Evolutionary conservation across 495 filamentous ascomycete genomes (phyloP), one percentile per base, ranked within the genome.

Genomic region (Penicillium paradoxum): DNA sequence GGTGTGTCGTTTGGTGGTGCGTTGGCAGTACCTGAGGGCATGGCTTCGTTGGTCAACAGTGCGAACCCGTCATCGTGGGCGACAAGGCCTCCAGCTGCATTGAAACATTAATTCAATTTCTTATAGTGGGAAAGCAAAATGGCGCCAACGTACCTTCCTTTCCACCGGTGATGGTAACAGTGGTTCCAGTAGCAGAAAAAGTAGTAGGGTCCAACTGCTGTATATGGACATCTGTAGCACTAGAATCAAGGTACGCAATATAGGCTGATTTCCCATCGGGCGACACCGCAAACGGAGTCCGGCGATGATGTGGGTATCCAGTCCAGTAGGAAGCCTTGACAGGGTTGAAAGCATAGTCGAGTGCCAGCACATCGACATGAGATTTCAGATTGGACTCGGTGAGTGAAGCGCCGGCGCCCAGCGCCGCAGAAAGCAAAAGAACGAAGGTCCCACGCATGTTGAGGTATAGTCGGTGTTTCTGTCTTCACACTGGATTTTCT

Each of bases 1-100:
- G 76, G 77, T 42, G 73, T 74, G 21, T 60, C 59, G 4, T 7
- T 27, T 27, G 75, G 64, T 3, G 77, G 74, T 0, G 73, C 69
- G 45, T 79, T 68, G 13, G 70, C 54, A 10, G 73, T 76, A 21
- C 72, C 72, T 9, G 73, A 70, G 2, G 74, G 71, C 55, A 75
- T 67, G 15, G 69, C 65, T 50, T 76, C 70, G 62, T 76, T 80
- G 48, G 74, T 75, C 45, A 82, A 58, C 6, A 81, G 58, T 11
- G 79, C 77, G 60, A 82, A 82, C 11, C 77, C 79, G 55, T 82
- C 77, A 50, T 79, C 70, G 49, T 79, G 77, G 38, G 78, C 78
- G 15, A 81, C 74, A 13, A 82, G 68, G 39, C 78, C 79, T 24
- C 75, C 75, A n/a, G 75, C 79, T 70, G 13, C 7, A 19, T 27